Percentiles rank a stretch among this genome's conserved stretches.
Evolutionary conservation across 805 yeast species (phyloP).

Genomic region (Candida fluviatilis): DNA sequence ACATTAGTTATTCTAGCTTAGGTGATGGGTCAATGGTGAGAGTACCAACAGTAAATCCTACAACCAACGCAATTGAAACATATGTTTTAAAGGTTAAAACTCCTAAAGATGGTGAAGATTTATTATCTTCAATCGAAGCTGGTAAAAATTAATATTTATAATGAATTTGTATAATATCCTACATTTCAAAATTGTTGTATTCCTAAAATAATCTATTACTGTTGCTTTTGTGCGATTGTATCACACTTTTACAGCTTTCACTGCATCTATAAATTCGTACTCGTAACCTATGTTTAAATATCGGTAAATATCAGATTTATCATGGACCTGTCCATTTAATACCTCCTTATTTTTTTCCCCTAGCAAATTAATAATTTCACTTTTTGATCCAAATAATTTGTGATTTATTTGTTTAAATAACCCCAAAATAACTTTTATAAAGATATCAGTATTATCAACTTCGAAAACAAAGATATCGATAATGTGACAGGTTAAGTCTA

Average conservation of each 20-base stretch:
- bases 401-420: conserved; percentile 42
- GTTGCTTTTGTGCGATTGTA: background rate
- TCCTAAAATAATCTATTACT: too few species aligned
- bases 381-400: conserved; percentile 47
- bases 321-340: background rate
- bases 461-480: conserved; percentile 61
- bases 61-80: conserved; percentile 56
- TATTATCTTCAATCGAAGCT: conserved; percentile 32
- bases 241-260: conserved; percentile 19
- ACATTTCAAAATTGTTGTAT: too few species aligned
- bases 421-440: conserved; percentile 52
- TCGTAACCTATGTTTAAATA: conserved; percentile 49
- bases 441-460: conserved; percentile 56
- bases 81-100: conserved; percentile 77
- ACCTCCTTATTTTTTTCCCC: background rate
- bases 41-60: conserved; percentile 54
- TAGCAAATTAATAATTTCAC: conserved; percentile 37
- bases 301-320: conserved; percentile 7
- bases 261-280: conserved; percentile 42
- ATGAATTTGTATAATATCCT: background rate
- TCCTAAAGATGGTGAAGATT: conserved; percentile 57
- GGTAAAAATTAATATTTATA: conserved; percentile 13
- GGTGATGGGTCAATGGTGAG: conserved; percentile 66
- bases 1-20: conserved; percentile 54
- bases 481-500: conserved; percentile 46